Conservation (phyloP, 305 asterid genomes). For the Petunia hybrid region DNA sequence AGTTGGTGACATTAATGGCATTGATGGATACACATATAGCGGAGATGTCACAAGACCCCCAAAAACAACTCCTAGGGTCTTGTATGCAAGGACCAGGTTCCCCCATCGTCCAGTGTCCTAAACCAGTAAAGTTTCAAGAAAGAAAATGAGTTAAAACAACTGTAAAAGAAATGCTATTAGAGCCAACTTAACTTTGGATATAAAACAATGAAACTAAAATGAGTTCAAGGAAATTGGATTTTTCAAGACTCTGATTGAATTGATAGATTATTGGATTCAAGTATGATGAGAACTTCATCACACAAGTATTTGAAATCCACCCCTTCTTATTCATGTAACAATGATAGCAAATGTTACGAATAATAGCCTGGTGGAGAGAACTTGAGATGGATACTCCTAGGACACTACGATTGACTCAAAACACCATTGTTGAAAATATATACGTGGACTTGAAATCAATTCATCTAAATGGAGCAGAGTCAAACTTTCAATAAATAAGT, state of each 20-base stretch:
- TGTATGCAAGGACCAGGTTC: conserved; percentile 48
- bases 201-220: not conserved
- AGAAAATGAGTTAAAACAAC: not conserved
- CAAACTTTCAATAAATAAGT: not conserved
- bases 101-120: conserved; percentile 42
- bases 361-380: not conserved
- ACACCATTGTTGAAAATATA: not conserved
- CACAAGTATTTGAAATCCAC: not conserved
- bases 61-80: conserved; percentile 57
- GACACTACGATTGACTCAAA: not conserved
- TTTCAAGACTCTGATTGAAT: not conserved
- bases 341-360: not conserved
- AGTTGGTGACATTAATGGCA: conserved; percentile 52
- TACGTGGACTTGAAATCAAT: not conserved
- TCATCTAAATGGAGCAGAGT: not conserved
- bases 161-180: not conserved
- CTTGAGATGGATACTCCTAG: not conserved
- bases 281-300: not conserved
- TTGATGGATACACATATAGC: conserved; percentile 58
- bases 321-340: not conserved
- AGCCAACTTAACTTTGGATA: conserved; percentile 1
- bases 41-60: conserved; percentile 63
- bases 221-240: not conserved
- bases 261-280: not conserved
- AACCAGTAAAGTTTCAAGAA: not conserved